Evolutionary conservation across 352 stramenopile genomes (phyloP), one percentile per base, ranked within the genome.

Genomic region (Nothophytophthora sp.): DNA sequence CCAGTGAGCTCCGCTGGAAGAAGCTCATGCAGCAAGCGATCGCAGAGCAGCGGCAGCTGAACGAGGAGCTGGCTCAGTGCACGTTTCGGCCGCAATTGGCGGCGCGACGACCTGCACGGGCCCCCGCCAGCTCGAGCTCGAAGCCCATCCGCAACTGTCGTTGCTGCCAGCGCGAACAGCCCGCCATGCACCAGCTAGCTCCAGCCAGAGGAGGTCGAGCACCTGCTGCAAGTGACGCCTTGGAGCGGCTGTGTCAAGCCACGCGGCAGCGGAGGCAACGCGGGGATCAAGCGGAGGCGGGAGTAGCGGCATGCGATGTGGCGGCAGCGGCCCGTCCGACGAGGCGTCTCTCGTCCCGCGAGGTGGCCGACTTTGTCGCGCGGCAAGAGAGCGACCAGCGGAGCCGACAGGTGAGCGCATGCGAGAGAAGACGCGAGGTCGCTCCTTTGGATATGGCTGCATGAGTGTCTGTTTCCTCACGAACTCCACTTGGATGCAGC

Each of bases 51-150:
- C 55, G 71, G 16, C 22, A 55, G 8, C 23, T 65, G 0, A 22
- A 55, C 20, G 35, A 61, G 35, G 55, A 74, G 25, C 34, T 48
- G 5, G 29, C 40, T 1, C 51, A 73, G 35, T 81, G 73, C 51
- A 76, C 53, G 2, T 85, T 81, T 50, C 61, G 61, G 3, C 67
- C 67, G 1, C 34, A 34, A 2, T 47, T 76, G 19, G 43, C 66
- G 25, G 30, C 61, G 18, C 40, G 41, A 15, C 24, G 15, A 16
- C 11, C 28, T 5, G 24, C 10, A 25, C 28, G n/a, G 3, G 9
- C 12, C 11, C 13, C 34, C 11, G n/a, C 44, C 27, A 15, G 18
- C 32, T 11, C 44, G 16, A 25, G 1, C 27, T 19, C 36, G 23
- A 16, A 22, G 32, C 13, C 3, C 25, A 36, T 53, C 48, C 7